A percentile compares a stretch with the other conserved stretches of the same genome.
phyloP scores from a whole-genome alignment of 2,329 filamentous ascomycete genomes.

The Exophiala aquamarina region DNA sequence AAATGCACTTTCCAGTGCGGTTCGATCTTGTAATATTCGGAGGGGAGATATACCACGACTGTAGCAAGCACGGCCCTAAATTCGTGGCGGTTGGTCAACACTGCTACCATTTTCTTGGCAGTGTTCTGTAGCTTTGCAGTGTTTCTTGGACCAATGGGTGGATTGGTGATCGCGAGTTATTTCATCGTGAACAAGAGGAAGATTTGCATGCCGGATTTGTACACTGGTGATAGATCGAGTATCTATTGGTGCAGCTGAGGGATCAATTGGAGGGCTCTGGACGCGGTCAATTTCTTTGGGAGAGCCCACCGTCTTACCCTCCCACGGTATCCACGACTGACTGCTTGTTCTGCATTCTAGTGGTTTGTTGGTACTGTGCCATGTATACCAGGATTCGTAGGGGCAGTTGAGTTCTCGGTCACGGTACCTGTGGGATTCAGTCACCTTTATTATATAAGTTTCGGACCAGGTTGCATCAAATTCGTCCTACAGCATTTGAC shows the following conservation, averaged over 20 bases:
- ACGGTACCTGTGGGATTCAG: conserved; percentile 35
- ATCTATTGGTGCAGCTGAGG: conserved; percentile 47
- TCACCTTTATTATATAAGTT: conserved; percentile 43
- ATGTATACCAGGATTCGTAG: conserved; percentile 33
- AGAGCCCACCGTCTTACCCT: not conserved
- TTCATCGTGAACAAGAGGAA: conserved; percentile 37
- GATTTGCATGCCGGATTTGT: conserved; percentile 47
- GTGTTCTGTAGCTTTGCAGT: conserved; percentile 47
- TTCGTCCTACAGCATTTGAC: no score
- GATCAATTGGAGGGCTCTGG: conserved; percentile 44
- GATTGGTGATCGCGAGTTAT: conserved; percentile 33
- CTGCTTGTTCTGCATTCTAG: conserved; percentile 2
- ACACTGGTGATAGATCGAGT: conserved; percentile 34
- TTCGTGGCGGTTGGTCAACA: conserved; percentile 54
- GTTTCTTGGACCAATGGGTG: conserved; percentile 46
- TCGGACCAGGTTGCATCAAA: no score
- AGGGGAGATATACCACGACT: conserved; percentile 51
- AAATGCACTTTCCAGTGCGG: conserved; percentile 52
- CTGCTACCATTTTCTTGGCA: conserved; percentile 47
- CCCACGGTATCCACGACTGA: not conserved
- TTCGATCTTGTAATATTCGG: conserved; percentile 60
- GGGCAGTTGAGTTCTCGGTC: conserved; percentile 23
- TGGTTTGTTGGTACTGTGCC: conserved; percentile 39
- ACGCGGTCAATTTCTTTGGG: conserved; percentile 27
- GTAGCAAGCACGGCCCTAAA: conserved; percentile 46